Evolutionary conservation across 1,139 yeast genomes (phyloP).

Genomic region (Blastobotrys apis): DNA sequence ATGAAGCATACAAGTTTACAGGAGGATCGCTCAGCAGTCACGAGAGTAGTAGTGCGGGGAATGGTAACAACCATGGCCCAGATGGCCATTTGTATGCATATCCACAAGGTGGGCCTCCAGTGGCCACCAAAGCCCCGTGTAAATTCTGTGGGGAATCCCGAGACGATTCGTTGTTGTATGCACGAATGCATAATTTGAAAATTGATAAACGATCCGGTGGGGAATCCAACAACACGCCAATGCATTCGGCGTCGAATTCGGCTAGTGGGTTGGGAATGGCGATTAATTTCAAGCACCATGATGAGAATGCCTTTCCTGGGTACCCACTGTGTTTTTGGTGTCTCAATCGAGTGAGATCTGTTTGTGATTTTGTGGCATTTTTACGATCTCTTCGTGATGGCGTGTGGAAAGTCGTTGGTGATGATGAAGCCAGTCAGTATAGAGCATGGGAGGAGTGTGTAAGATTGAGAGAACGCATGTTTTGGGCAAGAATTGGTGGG

Average conservation of each 20-base stretch:
- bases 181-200: constrained; percentile 68
- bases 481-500: constrained; percentile 80
- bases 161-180: constrained; percentile 65
- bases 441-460: constrained; percentile 65
- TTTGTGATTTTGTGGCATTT: constrained; percentile 74
- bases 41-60: too few relatives aligned
- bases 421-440: constrained; percentile 42
- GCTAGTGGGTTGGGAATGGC: constrained; percentile 10
- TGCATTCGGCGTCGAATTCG: constrained; percentile 12
- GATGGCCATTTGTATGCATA: constrained; percentile 34
- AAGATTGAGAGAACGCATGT: constrained; percentile 55
- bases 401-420: constrained; percentile 49
- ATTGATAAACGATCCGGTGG: constrained; percentile 27
- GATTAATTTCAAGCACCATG: constrained; percentile 8
- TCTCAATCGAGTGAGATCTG: constrained; percentile 68
- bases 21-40: constrained; percentile 25
- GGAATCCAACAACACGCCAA: background rate
- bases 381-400: constrained; percentile 59
- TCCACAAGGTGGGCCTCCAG: constrained; percentile 52
- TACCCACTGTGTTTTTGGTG: constrained; percentile 87
- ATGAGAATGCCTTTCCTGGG: constrained; percentile 22
- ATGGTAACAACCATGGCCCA: too few relatives aligned
- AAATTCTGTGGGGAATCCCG: constrained; percentile 77
- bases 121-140: constrained; percentile 72
- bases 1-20: constrained; percentile 45